Percentiles rank a stretch among this genome's conserved stretches.
These are phyloP conservation scores for Monosporozyma aerobia DNA, from an alignment of 805 yeast species.

Conservation along the genomic window DNA sequence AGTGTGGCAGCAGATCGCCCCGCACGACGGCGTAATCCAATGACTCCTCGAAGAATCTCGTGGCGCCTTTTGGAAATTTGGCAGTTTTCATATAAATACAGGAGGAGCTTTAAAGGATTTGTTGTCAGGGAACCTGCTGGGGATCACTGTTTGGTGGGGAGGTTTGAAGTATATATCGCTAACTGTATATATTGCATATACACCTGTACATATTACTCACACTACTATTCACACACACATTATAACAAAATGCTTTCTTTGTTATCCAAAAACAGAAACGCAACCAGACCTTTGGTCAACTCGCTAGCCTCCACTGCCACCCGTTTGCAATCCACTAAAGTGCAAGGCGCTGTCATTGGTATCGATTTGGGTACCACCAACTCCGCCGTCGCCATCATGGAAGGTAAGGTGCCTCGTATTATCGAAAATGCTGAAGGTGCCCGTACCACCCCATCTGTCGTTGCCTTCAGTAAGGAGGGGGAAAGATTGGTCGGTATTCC, in stretches of 20 bases:
- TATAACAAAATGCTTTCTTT: slow-evolving; percentile 5
- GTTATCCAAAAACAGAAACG: slow-evolving; percentile 19
- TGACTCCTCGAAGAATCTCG: not conserved
- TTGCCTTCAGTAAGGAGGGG: slow-evolving; percentile 86
- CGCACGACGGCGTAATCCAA: not conserved
- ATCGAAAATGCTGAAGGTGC: slow-evolving; percentile 78
- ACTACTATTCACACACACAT: not conserved
- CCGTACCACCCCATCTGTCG: slow-evolving; percentile 88
- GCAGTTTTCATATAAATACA: too few species aligned
- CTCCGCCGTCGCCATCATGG: slow-evolving; percentile 78
- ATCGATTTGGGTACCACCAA: slow-evolving; percentile 83
- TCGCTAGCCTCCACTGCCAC: slow-evolving; percentile 15
- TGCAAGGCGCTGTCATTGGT: slow-evolving; percentile 51
- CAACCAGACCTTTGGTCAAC: slow-evolving; percentile 8
- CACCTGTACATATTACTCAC: not conserved
- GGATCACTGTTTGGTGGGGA: too few species aligned
- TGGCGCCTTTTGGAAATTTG: too few species aligned
- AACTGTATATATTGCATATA: not conserved
- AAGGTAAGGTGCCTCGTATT: slow-evolving; percentile 58
- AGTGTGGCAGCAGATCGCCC: not conserved
- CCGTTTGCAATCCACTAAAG: slow-evolving; percentile 31
- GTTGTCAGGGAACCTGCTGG: too few species aligned
- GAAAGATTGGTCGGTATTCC: slow-evolving; percentile 90
- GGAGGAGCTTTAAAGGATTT: too few species aligned
- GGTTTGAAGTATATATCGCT: not conserved